Conservation (phyloP, 1,284 basidiomycete genomes). For the Microbotryum lychnidis-dioicae region DNA sequence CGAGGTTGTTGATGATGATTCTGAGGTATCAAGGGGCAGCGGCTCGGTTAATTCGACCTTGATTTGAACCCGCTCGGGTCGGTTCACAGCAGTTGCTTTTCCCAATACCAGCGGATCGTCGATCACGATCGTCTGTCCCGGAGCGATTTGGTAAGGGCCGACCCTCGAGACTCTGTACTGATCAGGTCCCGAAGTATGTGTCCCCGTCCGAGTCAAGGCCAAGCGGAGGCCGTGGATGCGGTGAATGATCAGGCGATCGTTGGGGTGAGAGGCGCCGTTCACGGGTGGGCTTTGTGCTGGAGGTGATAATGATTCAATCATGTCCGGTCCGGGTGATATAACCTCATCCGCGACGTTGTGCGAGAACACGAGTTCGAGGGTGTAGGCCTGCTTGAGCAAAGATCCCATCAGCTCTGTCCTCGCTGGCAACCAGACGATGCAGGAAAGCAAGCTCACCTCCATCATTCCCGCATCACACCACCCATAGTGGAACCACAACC, state of each 20-base stretch:
- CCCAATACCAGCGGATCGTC: slow-evolving; percentile 27
- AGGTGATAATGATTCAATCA: background rate
- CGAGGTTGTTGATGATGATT: background rate
- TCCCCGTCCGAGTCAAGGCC: slow-evolving; percentile 14
- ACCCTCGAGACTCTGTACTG: slow-evolving; percentile 29
- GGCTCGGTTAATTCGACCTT: slow-evolving; percentile 1
- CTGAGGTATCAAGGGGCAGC: background rate
- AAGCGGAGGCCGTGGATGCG: slow-evolving; percentile 30
- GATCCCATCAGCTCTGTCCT: background rate
- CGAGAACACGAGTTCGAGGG: slow-evolving; percentile 31
- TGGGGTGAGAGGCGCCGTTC: background rate
- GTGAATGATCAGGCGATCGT: slow-evolving; percentile 18
- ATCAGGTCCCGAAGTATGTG: slow-evolving; percentile 4
- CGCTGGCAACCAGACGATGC: background rate
- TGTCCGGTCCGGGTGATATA: background rate
- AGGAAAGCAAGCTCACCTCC: slow-evolving; percentile 23
- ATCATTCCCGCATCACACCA: slow-evolving; percentile 23
- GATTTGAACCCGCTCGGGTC: slow-evolving; percentile 10
- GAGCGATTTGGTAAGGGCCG: slow-evolving; percentile 21
- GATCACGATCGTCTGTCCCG: slow-evolving; percentile 22
- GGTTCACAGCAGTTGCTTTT: background rate
- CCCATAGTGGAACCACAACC: slow-evolving; percentile 25
- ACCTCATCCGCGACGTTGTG: slow-evolving; percentile 13
- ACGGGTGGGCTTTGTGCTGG: background rate
- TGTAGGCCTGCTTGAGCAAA: slow-evolving; percentile 17